Percentiles rank a stretch among this genome's conserved stretches.
Evolutionary conservation across 2,329 filamentous ascomycete genomes (phyloP).

Genomic region (Microsporum ferrugineum): DNA sequence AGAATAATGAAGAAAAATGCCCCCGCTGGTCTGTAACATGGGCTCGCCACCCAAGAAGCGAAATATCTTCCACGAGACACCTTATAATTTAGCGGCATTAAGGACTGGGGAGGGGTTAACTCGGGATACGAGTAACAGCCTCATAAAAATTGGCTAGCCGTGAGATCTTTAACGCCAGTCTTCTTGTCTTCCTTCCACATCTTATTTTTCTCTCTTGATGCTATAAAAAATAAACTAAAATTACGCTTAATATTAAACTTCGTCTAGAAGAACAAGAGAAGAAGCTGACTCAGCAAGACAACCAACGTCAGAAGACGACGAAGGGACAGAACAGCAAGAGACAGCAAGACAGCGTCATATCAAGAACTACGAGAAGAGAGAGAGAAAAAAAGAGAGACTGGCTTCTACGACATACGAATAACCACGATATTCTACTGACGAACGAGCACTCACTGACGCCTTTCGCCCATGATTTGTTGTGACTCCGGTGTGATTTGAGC

Average conservation of each 20-base stretch:
- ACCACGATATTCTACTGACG: neutral
- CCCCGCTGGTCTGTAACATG: neutral
- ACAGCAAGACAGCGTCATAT: neutral
- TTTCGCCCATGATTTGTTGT: neutral
- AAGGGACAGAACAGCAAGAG: neutral
- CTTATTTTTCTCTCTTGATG: neutral
- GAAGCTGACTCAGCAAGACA: neutral
- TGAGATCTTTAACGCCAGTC: neutral
- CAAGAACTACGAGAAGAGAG: neutral
- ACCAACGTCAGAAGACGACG: neutral
- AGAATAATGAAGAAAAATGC: neutral
- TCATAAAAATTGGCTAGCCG: neutral
- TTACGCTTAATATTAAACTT: constrained; percentile 1
- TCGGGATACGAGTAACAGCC: neutral
- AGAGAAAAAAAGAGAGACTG: neutral
- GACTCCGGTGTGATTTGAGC: neutral
- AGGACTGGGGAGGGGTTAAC: neutral
- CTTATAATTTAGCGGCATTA: neutral
- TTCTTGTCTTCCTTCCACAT: neutral
- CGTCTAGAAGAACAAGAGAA: neutral
- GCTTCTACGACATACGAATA: neutral
- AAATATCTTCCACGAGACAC: neutral
- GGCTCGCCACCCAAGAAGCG: neutral
- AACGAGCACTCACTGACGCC: too few relatives aligned
- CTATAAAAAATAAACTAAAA: neutral